Base-by-base conservation (phyloP, 495 filamentous ascomycete species). In the Pyronema omphalodes region DNA sequence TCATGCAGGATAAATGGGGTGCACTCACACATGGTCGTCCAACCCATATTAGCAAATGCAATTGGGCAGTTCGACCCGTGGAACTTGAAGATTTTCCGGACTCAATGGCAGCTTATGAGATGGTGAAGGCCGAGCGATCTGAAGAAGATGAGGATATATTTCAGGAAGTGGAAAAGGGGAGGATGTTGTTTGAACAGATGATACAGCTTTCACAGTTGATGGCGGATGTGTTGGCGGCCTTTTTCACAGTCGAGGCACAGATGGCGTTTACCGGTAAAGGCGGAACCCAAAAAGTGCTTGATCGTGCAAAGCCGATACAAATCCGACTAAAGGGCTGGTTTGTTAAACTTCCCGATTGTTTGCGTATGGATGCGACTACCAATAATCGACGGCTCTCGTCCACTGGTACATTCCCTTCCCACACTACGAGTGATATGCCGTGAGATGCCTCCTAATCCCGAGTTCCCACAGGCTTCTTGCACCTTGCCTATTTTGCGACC, bases 1-100 rank as follows among this genome's bases (percentile, higher is more conserved):
- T 86, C 63, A 84, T 87, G 79, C 83, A 93, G 62, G 88, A 94
- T 62, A 93, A 91, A 70, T 94, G 88, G 87, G 82, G 83, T 37
- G 82, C 84, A 23, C 69, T 94, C n/a, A 78, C 88, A 19, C 79
- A 88, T 59, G 86, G 88, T 18, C 79, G 86, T 7, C 88, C 88
- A 2, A 86, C 86, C 7, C 87, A 88, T 62, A 86, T 88, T 58
- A 82, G 82, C 53, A 70, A 74, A 37, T 76, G 80, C 37, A 87
- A 93, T 66, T 93, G 86, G 86, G 84, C 81, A 17, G 87, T 93
- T 7, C 76, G 77, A 55, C 69, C 75, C 12, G 70, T 91, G 40
- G 74, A 72, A 12, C 70, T 74, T 29, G 74, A 76, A 19, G 86
- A 93, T 66, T 89, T 89, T 59, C 74, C 80, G 7, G 41, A 44